Base-by-base conservation (phyloP, 805 yeast species). In the Metahyphopichia silvanorum region DNA sequence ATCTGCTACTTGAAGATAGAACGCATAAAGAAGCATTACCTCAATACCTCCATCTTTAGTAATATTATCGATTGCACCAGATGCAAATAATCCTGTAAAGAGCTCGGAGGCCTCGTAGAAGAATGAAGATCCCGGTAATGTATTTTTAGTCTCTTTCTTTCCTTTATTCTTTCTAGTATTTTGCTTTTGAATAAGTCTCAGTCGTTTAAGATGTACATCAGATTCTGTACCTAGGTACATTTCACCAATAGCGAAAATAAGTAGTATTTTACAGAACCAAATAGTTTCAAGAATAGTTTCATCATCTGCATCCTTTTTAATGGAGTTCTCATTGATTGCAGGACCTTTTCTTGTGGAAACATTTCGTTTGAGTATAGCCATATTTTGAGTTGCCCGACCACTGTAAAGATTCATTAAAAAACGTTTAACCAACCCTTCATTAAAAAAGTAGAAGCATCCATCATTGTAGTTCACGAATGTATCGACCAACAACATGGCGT, bases 371-470 rank as follows among this genome's bases (percentile, higher is more conserved):
- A 66, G 49, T 18, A 66, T 65, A 31, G 47, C 54, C 30, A 53
- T 60, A 40, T 66, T 66, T 25, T 63, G 71, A 10, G 47, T 51
- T 22, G 62, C 44, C 24, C 52, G 52, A 22, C 78, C 79, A 18
- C 80, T 74, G 51, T 82, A 84, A 15, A 82, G 66, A 39, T 80
- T 68, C 60, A 77, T 72, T 33, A 84, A 53, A 39, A 77, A 80
- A 11, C 76, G 75, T 48, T 82, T 83, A 16, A 82, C 86, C 14
- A 82, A 49, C 1, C 94, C 94, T 53, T 84, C 94, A 50, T 84
- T 84, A 62, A 84, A 84, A 48, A 84, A 84, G 57, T 84, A 84
- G 53, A 84, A 84, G 46, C 94, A 84, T 1, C 89, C 93, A 55
- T 83, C 93, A 46, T 84, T 84, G 53, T 82, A 84, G 32, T 82